Base-by-base conservation (phyloP, 495 filamentous ascomycete species). In the Penicillium ucsense region DNA sequence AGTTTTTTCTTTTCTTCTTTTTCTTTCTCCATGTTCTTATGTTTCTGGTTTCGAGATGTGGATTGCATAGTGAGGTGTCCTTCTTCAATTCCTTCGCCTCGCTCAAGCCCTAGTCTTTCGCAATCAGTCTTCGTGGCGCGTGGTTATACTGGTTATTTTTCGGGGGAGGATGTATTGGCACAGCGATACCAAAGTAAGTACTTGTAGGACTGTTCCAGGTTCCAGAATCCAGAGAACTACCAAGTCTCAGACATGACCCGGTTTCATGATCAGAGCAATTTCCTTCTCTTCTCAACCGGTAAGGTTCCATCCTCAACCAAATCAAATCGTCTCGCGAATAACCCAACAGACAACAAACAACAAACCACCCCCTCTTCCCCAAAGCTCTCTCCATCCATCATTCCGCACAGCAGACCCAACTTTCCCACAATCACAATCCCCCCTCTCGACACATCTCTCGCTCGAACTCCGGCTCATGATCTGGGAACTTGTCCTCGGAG, bases 161-260 rank as follows among this genome's bases (percentile, higher is more conserved):
- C 68, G 4, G 72, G 70, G 68, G 68, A 74, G 51, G 70, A 74
- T 59, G 68, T 74, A 6, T 52, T 74, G 35, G 61, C 64, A 20
- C 68, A 74, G 38, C 64, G 67, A 49, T 72, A 71, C 52, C 66
- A 70, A 49, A 72, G 70, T 74, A 27, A 58, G 66, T 20, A 20
- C 20, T 20, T 20, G 20, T 20, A 20, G 20, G 20, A 20, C 20
- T 20, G 20, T 20, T 20, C 20, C 20, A n/a, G n/a, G n/a, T n/a
- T n/a, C n/a, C n/a, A n/a, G n/a, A n/a, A n/a, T n/a, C n/a, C n/a
- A 20, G 20, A 20, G 20, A 2, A 20, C 20, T 20, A 20, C 20
- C 20, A 1, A 20, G 20, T 1, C 20, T 20, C 20, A 20, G 20
- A 20, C 20, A 20, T 20, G 20, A 20, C 20, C 20, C 20, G 2